Conservation (phyloP, 768 basidiomycete species). For the Pleurotus platypus region DNA sequence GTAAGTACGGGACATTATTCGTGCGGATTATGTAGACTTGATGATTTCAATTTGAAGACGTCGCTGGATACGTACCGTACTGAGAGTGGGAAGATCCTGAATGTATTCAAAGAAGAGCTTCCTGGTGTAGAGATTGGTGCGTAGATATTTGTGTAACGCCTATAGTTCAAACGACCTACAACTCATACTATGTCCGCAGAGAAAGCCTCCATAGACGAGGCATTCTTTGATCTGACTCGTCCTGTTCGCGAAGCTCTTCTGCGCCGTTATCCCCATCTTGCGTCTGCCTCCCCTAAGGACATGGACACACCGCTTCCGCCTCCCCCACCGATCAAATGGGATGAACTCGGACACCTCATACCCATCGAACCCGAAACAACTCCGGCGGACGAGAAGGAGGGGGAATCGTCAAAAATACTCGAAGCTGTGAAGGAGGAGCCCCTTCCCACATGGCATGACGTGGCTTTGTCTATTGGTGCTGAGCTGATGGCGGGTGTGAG, state of each 20-base stretch:
- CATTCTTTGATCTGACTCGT: constrained; percentile 87
- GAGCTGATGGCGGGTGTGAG: constrained; percentile 80
- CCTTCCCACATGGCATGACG: constrained; percentile 80
- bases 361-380: constrained; percentile 40
- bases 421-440: constrained; percentile 15
- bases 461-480: constrained; percentile 85
- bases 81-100: constrained; percentile 85
- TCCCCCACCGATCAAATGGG: constrained; percentile 65
- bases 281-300: constrained; percentile 61
- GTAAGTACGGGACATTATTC: constrained; percentile 31
- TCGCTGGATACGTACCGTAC: constrained; percentile 90
- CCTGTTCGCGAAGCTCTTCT: constrained; percentile 77
- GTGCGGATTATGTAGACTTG: neutral
- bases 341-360: constrained; percentile 55
- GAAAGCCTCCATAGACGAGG: constrained; percentile 97
- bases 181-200: constrained; percentile 41
- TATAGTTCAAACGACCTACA: neutral
- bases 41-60: constrained; percentile 43
- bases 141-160: constrained; percentile 10
- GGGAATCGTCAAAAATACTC: neutral
- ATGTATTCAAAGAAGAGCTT: constrained; percentile 75
- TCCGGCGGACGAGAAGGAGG: constrained; percentile 14
- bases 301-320: constrained; percentile 76
- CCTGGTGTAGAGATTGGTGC: constrained; percentile 81
- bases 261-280: constrained; percentile 72